A percentile compares a stretch with the other conserved stretches of the same genome.
These are phyloP conservation scores for Noccaea caerulescens DNA, from an alignment of 345 rosid species.

Conservation along the genomic window DNA sequence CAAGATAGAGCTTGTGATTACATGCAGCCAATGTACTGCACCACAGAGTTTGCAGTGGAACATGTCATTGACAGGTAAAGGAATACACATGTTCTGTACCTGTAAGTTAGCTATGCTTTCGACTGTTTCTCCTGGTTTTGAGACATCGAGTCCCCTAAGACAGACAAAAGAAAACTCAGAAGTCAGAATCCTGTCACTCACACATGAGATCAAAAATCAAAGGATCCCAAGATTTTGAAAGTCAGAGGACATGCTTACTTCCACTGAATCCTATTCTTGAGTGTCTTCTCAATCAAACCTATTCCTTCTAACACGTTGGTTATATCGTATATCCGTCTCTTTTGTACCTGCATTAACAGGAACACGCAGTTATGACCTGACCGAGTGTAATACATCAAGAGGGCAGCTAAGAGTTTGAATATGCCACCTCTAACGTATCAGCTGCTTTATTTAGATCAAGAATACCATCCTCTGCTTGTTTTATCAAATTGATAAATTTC, in stretches of 20 bases:
- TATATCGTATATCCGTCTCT: constrained; percentile 95
- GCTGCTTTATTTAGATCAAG: constrained; percentile 98
- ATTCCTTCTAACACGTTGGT: constrained; percentile 99
- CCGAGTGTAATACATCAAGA: background rate
- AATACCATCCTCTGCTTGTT: constrained; percentile 94
- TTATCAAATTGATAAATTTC: constrained; percentile 92
- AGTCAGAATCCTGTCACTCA: constrained; percentile 17
- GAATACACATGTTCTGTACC: constrained; percentile 52
- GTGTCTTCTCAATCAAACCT: constrained; percentile 96
- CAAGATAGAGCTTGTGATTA: constrained; percentile 4
- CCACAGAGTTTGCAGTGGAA: constrained; percentile 22
- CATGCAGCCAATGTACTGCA: constrained; percentile 2
- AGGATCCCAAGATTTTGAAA: constrained; percentile 22
- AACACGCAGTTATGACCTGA: constrained; percentile 30
- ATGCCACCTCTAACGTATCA: constrained; percentile 79
- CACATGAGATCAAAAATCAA: constrained; percentile 31
- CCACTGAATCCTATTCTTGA: constrained; percentile 97
- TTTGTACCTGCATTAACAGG: constrained; percentile 74
- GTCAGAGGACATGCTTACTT: constrained; percentile 57
- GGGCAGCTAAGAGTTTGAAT: background rate
- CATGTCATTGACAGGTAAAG: constrained; percentile 8
- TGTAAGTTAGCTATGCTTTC: constrained; percentile 78
- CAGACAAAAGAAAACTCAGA: constrained; percentile 27
- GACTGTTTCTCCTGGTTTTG: constrained; percentile 77
- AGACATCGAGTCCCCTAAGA: constrained; percentile 87